phyloP scores from a whole-genome alignment of 495 filamentous ascomycete genomes.

The Tuber magnatum region DNA sequence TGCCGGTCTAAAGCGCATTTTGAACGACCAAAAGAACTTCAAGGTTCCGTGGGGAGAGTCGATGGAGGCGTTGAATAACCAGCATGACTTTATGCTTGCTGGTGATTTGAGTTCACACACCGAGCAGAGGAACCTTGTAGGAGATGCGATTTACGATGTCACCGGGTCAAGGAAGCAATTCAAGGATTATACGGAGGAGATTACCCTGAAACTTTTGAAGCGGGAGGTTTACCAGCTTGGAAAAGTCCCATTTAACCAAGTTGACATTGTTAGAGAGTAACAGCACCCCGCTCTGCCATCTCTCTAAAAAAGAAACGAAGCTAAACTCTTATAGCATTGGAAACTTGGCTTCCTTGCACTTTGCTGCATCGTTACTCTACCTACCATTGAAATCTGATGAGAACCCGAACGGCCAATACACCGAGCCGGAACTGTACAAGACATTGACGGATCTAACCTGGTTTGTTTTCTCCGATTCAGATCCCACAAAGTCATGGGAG shows the following conservation, averaged over 20 bases:
- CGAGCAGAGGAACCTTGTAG: slow-evolving; percentile 48
- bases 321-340: slow-evolving; percentile 43
- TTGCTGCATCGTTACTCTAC: slow-evolving; percentile 56
- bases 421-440: slow-evolving; percentile 54
- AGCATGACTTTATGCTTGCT: slow-evolving; percentile 48
- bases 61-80: slow-evolving; percentile 48
- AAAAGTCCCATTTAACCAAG: slow-evolving; percentile 48
- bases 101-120: slow-evolving; percentile 49
- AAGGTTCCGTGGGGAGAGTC: slow-evolving; percentile 53
- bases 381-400: slow-evolving; percentile 57
- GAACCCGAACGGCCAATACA: slow-evolving; percentile 54
- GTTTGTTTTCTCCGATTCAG: slow-evolving; percentile 59
- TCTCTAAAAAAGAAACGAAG: background rate
- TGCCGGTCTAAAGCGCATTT: slow-evolving; percentile 47
- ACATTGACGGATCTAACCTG: slow-evolving; percentile 55
- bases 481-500: slow-evolving; percentile 57
- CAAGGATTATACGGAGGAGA: slow-evolving; percentile 49
- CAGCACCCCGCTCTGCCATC: background rate
- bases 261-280: slow-evolving; percentile 56
- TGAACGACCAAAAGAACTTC: slow-evolving; percentile 50
- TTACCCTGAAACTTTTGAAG: slow-evolving; percentile 49
- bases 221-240: slow-evolving; percentile 50
- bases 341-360: slow-evolving; percentile 55
- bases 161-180: slow-evolving; percentile 49
- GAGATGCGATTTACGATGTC: slow-evolving; percentile 46